Percentiles rank a stretch among this genome's conserved stretches.
These are phyloP conservation scores for Biscogniauxia marginata DNA, from an alignment of 2,329 filamentous ascomycete species.

Conservation along the genomic window DNA sequence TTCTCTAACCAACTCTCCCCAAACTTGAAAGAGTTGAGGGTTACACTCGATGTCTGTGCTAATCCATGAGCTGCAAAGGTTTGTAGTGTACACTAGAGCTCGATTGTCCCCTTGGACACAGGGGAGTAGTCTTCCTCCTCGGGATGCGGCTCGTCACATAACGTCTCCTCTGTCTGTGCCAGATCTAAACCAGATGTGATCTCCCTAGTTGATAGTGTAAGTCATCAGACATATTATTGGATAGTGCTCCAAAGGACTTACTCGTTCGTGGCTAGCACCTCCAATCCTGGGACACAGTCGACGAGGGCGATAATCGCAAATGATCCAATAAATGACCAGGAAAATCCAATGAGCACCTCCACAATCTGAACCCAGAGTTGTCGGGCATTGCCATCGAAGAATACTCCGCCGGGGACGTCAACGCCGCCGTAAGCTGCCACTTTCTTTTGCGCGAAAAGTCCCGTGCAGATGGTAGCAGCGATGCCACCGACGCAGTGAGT, in stretches of 20 bases:
- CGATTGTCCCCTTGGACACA: conserved; percentile 17
- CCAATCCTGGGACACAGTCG: conserved; percentile 51
- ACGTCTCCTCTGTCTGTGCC: conserved; percentile 49
- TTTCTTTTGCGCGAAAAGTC: conserved; percentile 48
- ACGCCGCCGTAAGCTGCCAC: conserved; percentile 51
- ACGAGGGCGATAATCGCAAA: conserved; percentile 49
- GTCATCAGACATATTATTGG: neutral
- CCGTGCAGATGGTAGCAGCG: conserved; percentile 49
- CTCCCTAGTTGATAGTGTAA: conserved; percentile 33
- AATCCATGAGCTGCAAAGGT: too few species aligned
- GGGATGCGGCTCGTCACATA: conserved; percentile 34
- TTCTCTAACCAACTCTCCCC: too few species aligned
- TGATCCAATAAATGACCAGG: conserved; percentile 48
- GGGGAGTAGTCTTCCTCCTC: conserved; percentile 25
- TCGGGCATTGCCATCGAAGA: conserved; percentile 51
- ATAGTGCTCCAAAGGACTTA: conserved; percentile 30
- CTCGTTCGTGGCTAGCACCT: conserved; percentile 52
- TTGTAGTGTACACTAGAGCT: too few species aligned
- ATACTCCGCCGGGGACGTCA: conserved; percentile 47
- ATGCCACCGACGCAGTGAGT: conserved; percentile 53
- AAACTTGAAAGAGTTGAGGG: too few species aligned
- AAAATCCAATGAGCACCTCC: conserved; percentile 50
- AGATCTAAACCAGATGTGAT: conserved; percentile 47
- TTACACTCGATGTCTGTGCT: too few species aligned
- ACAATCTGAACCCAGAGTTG: conserved; percentile 51